phyloP scores from a whole-genome alignment of 768 basidiomycete genomes.

The Pleurotus eryngii region DNA sequence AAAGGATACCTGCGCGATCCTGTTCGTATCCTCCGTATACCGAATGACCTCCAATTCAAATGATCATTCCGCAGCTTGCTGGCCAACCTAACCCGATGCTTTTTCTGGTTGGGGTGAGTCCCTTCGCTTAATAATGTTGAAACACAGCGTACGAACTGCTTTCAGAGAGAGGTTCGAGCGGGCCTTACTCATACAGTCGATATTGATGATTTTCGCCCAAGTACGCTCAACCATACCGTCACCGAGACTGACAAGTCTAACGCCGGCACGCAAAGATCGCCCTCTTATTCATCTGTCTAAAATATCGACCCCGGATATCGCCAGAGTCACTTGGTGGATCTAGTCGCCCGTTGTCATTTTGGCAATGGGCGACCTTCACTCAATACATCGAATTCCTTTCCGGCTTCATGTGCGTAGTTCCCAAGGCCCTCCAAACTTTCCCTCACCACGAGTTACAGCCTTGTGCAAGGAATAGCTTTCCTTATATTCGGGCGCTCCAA shows the following conservation, averaged over 20 bases:
- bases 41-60: conserved; percentile 6
- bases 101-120: conserved; percentile 78
- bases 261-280: conserved; percentile 48
- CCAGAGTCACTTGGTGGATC: conserved; percentile 60
- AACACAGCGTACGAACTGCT: conserved; percentile 4
- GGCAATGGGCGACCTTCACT: conserved; percentile 80
- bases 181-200: conserved; percentile 74
- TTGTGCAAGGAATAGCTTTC: conserved; percentile 70
- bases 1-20: conserved; percentile 80
- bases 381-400: conserved; percentile 84
- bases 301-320: conserved; percentile 58
- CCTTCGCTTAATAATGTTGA: not conserved
- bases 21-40: conserved; percentile 39
- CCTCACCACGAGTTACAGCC: conserved; percentile 32
- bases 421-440: not conserved
- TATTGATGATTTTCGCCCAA: conserved; percentile 84
- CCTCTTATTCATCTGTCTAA: conserved; percentile 78
- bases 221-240: conserved; percentile 34
- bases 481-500: conserved; percentile 68
- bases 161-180: conserved; percentile 65
- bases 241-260: conserved; percentile 1
- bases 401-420: conserved; percentile 58
- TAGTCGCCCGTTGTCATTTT: conserved; percentile 68
- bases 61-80: conserved; percentile 47
- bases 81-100: conserved; percentile 85